Base-by-base conservation (phyloP, 2,329 filamentous ascomycete genomes). In the Atkinsonella hypoxylon region DNA sequence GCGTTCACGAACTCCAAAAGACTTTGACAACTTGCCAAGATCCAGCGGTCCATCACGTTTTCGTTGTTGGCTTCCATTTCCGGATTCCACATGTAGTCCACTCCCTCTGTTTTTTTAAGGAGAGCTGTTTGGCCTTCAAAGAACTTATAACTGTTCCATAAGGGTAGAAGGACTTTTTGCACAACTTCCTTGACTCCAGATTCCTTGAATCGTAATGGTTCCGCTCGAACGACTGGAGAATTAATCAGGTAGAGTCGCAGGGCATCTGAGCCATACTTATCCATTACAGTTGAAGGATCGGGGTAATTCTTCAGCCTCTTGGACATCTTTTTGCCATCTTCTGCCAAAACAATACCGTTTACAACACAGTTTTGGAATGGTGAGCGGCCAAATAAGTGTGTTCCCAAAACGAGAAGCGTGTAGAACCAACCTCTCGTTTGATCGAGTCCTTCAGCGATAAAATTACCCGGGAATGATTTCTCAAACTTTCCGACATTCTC, bases 391-490 rank as follows among this genome's bases (percentile, higher is more conserved):
- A 93, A 95, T 4, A 96, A 76, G 64, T 95, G 87, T 8, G 87
- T 93, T 34, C 90, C 90, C 45, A 97, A 73, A 10, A 96, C 89
- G 18, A 88, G 81, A 54, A 96, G 71, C 1, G 90, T 96, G 66
- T 97, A 96, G 70, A 96, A 97, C 91, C 91, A 97, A 47, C 91
- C 91, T 61, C 90, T 81, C 20, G 91, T 96, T 70, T 96, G 91
- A 64, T 96, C 90, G 43, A 95, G 72, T 58, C 89, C 89, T 65
- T 96, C 90, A 0, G 90, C 89, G 61, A 96, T 95, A 67, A 96
- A 96, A 64, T 96, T 88, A 59, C 87, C 90, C 0, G 90, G 90
- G 71, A 94, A 95, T 2, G 80, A 82, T 56, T 82, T 78, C 58
- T 89, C 77, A 56, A 95, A 91, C 53, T 83, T 78, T 10, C 90